Evolutionary conservation across 2,329 filamentous ascomycete species (phyloP), one percentile per base, ranked within the genome.

Genomic region (Rhinocladiella mackenziei): DNA sequence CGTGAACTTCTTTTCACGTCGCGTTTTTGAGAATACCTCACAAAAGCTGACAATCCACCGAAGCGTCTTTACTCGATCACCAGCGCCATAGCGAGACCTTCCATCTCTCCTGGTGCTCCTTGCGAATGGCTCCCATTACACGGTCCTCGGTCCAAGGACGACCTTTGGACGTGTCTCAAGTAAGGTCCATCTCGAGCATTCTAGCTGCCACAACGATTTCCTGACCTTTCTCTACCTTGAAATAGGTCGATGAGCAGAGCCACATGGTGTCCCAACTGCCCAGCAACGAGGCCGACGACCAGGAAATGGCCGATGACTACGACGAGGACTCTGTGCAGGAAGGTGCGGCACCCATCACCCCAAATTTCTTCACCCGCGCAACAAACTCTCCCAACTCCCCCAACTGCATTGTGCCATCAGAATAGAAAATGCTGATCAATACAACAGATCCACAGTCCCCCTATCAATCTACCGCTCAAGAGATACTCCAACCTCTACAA

Each of bases 401-500:
- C 23, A 10, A 10, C 23, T 18, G 23, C n/a, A 15, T 18, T 14
- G 15, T 19, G 14, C 31, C 10, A 54, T 58, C 29, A 55, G 17
- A 23, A 18, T 53, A 11, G 53, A 56, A 23, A 56, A 63, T 40
- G 63, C 58, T 45, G 51, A 62, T 33, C 57, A 54, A 19, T 47
- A 53, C 22, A 48, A 54, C 25, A 48, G 37, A 39, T 11, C 20
- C 38, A 18, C 35, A 33, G 38, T 47, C 46, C n/a, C 50, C 45
- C 36, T 48, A 40, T 34, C 48, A 45, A 45, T 48, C 45, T 10
- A 53, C 50, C 50, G 65, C 74, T 14, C 67, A 69, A 41, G 68
- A 77, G 56, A 71, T 73, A 22, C 64, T 82, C 20, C 74, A 78
- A 54, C 78, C 78, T 13, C 67, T 84, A 53, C 78, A 78, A 61